Conservation (phyloP, 2,329 filamentous ascomycete species). For the Didymella pinodella region DNA sequence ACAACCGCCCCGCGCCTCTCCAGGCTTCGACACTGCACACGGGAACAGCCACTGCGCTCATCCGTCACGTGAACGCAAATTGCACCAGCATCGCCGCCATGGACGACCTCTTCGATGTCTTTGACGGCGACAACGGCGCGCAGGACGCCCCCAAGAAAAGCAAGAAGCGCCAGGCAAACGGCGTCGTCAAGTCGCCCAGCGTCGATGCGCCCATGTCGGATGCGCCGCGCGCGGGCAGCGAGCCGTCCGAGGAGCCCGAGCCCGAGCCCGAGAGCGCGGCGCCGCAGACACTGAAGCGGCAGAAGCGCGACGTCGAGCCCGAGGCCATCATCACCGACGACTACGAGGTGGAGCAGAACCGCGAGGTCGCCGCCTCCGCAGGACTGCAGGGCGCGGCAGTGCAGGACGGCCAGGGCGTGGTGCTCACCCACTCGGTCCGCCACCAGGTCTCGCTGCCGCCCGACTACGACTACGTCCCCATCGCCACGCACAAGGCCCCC, state of each 20-base stretch:
- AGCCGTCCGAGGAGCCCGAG: constrained; percentile 42
- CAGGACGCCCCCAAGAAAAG: constrained; percentile 58
- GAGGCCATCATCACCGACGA: constrained; percentile 89
- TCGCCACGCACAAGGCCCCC: constrained; percentile 91
- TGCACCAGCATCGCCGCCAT: constrained; percentile 26
- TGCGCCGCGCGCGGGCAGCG: constrained; percentile 31
- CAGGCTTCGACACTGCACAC: constrained; percentile 11
- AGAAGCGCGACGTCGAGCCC: constrained; percentile 69
- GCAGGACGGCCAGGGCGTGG: constrained; percentile 74
- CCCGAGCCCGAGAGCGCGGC: constrained; percentile 45
- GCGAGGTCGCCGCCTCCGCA: constrained; percentile 83
- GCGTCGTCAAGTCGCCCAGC: constrained; percentile 69
- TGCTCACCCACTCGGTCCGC: constrained; percentile 95
- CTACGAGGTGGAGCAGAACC: constrained; percentile 93
- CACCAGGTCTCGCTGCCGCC: constrained; percentile 96
- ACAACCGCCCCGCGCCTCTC: constrained; percentile 8
- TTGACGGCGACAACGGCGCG: constrained; percentile 48
- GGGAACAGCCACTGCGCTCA: constrained; percentile 7
- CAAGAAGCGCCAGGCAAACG: constrained; percentile 89
- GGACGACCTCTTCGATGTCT: constrained; percentile 57
- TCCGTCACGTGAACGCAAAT: not conserved
- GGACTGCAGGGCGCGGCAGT: constrained; percentile 68
- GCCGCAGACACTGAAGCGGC: constrained; percentile 64
- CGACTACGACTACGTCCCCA: constrained; percentile 93
- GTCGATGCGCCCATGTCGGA: constrained; percentile 58